Conservation (phyloP, 345 rosid species). For the Lenwebbia sp. region DNA sequence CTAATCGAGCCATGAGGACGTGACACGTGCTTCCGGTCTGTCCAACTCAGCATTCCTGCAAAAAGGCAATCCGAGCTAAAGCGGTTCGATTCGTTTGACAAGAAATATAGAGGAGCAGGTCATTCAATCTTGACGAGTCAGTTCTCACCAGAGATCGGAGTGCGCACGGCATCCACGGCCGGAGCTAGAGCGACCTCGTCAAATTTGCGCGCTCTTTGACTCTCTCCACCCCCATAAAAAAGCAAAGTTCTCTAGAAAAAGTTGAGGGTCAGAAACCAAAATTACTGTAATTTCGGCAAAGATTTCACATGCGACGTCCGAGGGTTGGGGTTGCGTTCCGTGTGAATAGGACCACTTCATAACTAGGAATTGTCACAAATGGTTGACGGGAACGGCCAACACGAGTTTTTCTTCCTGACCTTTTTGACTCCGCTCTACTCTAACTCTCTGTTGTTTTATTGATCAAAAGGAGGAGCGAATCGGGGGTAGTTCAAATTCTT, state of each 20-base stretch:
- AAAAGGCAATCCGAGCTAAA: neutral
- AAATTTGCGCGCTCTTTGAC: neutral
- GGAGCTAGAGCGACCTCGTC: neutral
- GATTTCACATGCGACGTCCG: neutral
- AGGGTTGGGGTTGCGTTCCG: neutral
- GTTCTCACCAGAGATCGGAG: neutral
- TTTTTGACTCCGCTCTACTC: neutral
- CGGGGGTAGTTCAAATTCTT: neutral
- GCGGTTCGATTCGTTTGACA: neutral
- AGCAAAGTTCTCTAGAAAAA: neutral
- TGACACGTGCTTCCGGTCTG: neutral
- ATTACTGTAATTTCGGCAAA: neutral
- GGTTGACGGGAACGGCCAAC: neutral
- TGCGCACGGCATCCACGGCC: neutral
- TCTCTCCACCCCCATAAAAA: rapidly evolving
- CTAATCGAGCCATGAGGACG: neutral
- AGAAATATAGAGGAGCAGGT: neutral
- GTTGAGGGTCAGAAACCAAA: neutral
- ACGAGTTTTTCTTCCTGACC: neutral
- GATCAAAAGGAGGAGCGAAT: neutral
- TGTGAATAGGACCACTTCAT: neutral
- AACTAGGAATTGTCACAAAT: neutral
- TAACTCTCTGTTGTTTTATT: neutral
- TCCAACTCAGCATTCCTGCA: no score
- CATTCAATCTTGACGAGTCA: neutral